These are phyloP conservation scores for Glycine tomentella DNA, from an alignment of 306 rosid genomes.

Conservation along the genomic window DNA sequence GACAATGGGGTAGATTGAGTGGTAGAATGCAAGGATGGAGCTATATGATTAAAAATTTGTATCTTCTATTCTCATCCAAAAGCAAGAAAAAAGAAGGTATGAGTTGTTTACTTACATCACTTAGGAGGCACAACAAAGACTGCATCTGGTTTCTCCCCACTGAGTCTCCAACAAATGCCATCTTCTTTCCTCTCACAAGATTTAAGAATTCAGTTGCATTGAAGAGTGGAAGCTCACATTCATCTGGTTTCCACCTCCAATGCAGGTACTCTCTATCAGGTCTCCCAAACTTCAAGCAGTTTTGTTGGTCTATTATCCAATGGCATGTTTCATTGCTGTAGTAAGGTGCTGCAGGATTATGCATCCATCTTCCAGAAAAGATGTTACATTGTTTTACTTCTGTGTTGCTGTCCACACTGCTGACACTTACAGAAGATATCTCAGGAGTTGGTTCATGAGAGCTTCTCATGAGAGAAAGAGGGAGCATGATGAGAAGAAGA, in stretches of 20 bases:
- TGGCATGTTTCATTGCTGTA: constrained; percentile 72
- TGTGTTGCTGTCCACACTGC: not conserved
- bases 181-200: constrained; percentile 71
- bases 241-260: constrained; percentile 95
- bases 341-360: constrained; percentile 57
- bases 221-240: constrained; percentile 76
- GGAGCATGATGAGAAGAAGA: constrained; percentile 54
- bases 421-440: constrained; percentile 18
- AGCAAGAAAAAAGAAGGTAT: not conserved
- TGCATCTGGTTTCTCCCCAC: constrained; percentile 87
- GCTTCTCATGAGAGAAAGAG: constrained; percentile 54
- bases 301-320: constrained; percentile 70
- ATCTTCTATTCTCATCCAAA: not conserved
- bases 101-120: constrained; percentile 46
- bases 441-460: constrained; percentile 50
- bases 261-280: constrained; percentile 67
- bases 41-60: not conserved
- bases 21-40: not conserved
- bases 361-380: constrained; percentile 80
- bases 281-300: constrained; percentile 87
- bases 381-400: constrained; percentile 58
- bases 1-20: not conserved
- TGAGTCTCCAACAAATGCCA: constrained; percentile 91
- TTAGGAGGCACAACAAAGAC: constrained; percentile 81
- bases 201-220: constrained; percentile 75